Evolutionary conservation across 352 stramenopile genomes (phyloP).

Genomic region (Globisporangium rhizosaccharum): DNA sequence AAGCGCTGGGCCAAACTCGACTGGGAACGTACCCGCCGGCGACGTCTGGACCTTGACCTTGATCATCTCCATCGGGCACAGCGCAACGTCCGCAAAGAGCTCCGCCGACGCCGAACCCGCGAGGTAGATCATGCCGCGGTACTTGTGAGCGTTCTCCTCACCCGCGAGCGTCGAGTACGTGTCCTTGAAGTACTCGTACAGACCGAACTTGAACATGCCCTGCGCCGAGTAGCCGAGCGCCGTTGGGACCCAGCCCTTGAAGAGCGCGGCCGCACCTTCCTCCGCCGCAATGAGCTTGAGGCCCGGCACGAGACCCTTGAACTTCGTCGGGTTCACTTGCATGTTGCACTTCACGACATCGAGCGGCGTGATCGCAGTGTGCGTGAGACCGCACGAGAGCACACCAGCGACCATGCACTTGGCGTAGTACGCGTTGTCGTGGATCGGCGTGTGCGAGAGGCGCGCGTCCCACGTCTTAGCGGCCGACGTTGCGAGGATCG

Average conservation of each 20-base stretch:
- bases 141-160: slow-evolving; percentile 91
- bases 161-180: slow-evolving; percentile 88
- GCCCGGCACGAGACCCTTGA: slow-evolving; percentile 65
- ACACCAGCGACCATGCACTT: slow-evolving; percentile 94
- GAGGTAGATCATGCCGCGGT: slow-evolving; percentile 90
- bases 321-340: slow-evolving; percentile 90
- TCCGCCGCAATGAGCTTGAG: slow-evolving; percentile 85
- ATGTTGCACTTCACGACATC: slow-evolving; percentile 96
- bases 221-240: slow-evolving; percentile 90
- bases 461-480: slow-evolving; percentile 73
- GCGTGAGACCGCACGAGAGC: slow-evolving; percentile 90
- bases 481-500: slow-evolving; percentile 67
- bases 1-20: slow-evolving; percentile 82
- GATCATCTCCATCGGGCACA: slow-evolving; percentile 94
- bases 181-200: slow-evolving; percentile 96
- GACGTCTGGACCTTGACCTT: slow-evolving; percentile 94
- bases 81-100: slow-evolving; percentile 91
- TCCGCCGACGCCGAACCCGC: slow-evolving; percentile 91
- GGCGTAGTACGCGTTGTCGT: slow-evolving; percentile 90
- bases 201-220: slow-evolving; percentile 91
- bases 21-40: slow-evolving; percentile 85
- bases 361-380: slow-evolving; percentile 90
- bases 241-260: slow-evolving; percentile 91
- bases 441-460: slow-evolving; percentile 69
- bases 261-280: slow-evolving; percentile 76